phyloP scores from a whole-genome alignment of 2,329 filamentous ascomycete genomes.

The Fusarium setosum region DNA sequence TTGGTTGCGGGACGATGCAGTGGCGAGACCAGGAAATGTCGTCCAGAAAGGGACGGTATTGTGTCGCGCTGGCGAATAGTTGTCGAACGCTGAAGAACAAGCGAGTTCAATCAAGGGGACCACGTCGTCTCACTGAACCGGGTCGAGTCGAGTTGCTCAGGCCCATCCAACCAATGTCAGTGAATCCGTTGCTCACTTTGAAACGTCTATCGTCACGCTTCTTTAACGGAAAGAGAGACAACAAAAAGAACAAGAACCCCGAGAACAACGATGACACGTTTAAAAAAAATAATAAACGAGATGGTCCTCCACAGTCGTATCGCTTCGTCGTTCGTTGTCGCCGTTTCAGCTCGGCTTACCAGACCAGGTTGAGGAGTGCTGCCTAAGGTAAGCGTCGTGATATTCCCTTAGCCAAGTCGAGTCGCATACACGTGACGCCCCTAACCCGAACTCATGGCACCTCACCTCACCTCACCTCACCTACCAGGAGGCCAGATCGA shows the following conservation, averaged over 20 bases:
- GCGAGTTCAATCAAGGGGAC: conserved; percentile 1
- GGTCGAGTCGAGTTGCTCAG: conserved; percentile 1
- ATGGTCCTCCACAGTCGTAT: conserved; percentile 17
- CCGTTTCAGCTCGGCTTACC: conserved; percentile 37
- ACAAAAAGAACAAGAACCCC: not conserved
- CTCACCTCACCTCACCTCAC: not conserved
- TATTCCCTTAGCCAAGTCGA: conserved; percentile 15
- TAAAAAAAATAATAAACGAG: conserved; percentile 1
- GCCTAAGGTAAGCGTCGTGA: conserved; percentile 42
- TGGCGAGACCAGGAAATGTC: conserved; percentile 6
- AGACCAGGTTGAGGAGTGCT: conserved; percentile 38
- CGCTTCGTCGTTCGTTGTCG: conserved; percentile 10
- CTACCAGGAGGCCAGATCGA: not conserved
- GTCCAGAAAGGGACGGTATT: conserved; percentile 1
- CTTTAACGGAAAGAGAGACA: not conserved
- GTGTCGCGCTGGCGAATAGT: not conserved
- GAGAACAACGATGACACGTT: conserved; percentile 7
- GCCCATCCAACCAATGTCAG: conserved; percentile 18
- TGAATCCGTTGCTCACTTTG: conserved; percentile 11
- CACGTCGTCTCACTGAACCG: conserved; percentile 26
- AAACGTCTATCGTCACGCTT: conserved; percentile 30
- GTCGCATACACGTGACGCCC: conserved; percentile 31
- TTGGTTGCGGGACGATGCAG: conserved; percentile 19
- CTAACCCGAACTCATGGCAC: not conserved
- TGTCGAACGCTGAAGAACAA: conserved; percentile 3